phyloP scores from a whole-genome alignment of 306 rosid genomes.

The Gastrolobium villosum region DNA sequence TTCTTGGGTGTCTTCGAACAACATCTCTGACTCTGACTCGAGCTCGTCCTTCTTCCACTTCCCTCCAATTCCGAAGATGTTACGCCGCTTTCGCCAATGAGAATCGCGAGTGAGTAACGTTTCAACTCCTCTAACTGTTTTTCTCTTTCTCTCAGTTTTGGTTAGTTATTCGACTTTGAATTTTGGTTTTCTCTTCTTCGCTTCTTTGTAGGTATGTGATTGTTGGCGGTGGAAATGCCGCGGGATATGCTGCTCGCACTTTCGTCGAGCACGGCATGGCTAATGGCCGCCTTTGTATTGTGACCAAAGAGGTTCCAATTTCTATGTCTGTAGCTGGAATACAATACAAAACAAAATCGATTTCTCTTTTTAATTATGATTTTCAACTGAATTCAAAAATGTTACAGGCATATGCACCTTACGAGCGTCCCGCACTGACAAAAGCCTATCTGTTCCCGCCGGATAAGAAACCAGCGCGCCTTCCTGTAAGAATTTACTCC shows the following conservation, averaged over 20 bases:
- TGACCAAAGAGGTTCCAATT: slow-evolving; percentile 79
- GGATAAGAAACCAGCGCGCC: slow-evolving; percentile 93
- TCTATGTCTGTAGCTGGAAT: not conserved
- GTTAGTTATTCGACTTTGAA: not conserved
- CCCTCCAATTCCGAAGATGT: slow-evolving; percentile 63
- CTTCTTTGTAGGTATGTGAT: slow-evolving; percentile 75
- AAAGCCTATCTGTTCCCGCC: slow-evolving; percentile 87
- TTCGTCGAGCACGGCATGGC: slow-evolving; percentile 96
- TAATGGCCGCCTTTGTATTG: slow-evolving; percentile 93
- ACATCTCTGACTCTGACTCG: slow-evolving; percentile 37
- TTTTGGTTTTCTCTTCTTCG: not conserved
- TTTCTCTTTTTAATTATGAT: slow-evolving; percentile 1
- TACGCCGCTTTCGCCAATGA: slow-evolving; percentile 79
- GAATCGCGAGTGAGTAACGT: slow-evolving; percentile 74
- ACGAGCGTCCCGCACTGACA: slow-evolving; percentile 96
- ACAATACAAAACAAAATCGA: not conserved
- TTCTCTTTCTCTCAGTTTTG: not conserved
- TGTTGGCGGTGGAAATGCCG: slow-evolving; percentile 97
- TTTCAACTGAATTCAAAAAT: slow-evolving; percentile 10
- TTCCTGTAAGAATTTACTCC: slow-evolving; percentile 72
- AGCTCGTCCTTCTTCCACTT: slow-evolving; percentile 48
- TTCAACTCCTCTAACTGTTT: slow-evolving; percentile 10
- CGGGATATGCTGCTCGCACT: slow-evolving; percentile 93
- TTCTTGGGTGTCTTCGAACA: slow-evolving; percentile 58
- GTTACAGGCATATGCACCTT: slow-evolving; percentile 83